Evolutionary conservation across 805 yeast species (phyloP).

Genomic region (Kodamaea fukazawae): DNA sequence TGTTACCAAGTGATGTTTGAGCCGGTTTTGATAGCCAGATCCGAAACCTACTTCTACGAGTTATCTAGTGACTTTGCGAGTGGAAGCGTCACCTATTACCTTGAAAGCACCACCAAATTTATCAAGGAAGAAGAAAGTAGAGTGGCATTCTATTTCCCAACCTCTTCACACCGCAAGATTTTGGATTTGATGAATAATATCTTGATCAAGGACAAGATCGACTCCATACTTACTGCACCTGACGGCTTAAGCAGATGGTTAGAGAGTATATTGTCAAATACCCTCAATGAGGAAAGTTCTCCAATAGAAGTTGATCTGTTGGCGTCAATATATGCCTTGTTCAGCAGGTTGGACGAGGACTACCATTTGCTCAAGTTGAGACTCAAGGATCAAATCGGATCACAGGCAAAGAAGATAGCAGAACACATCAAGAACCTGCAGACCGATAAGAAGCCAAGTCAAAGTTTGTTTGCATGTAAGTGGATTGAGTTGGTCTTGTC

Average conservation of each 20-base stretch:
- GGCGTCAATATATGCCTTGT: slow-evolving; percentile 45
- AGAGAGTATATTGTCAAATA: slow-evolving; percentile 20
- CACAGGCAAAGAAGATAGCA: slow-evolving; percentile 44
- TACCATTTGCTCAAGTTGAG: slow-evolving; percentile 48
- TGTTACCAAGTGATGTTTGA: slow-evolving; percentile 67
- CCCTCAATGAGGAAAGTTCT: slow-evolving; percentile 9
- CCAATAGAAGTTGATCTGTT: slow-evolving; percentile 39
- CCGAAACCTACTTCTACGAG: slow-evolving; percentile 53
- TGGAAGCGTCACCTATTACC: slow-evolving; percentile 50
- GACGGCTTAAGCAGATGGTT: neutral
- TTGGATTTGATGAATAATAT: slow-evolving; percentile 56
- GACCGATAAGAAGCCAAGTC: slow-evolving; percentile 13
- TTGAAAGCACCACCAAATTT: slow-evolving; percentile 50
- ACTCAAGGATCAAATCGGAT: slow-evolving; percentile 44
- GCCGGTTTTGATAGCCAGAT: slow-evolving; percentile 53
- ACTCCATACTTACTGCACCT: slow-evolving; percentile 42
- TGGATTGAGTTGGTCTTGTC: slow-evolving; percentile 64
- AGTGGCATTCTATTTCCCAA: slow-evolving; percentile 52
- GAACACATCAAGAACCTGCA: slow-evolving; percentile 18
- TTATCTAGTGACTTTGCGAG: slow-evolving; percentile 45
- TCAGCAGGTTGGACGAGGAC: slow-evolving; percentile 53
- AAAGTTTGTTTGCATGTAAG: slow-evolving; percentile 54
- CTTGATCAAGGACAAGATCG: slow-evolving; percentile 56
- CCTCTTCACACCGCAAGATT: slow-evolving; percentile 51
- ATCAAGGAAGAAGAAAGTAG: slow-evolving; percentile 63